Evolutionary conservation across 805 yeast species (phyloP), one percentile per base, ranked within the genome.

Genomic region (Saturnispora dispora): DNA sequence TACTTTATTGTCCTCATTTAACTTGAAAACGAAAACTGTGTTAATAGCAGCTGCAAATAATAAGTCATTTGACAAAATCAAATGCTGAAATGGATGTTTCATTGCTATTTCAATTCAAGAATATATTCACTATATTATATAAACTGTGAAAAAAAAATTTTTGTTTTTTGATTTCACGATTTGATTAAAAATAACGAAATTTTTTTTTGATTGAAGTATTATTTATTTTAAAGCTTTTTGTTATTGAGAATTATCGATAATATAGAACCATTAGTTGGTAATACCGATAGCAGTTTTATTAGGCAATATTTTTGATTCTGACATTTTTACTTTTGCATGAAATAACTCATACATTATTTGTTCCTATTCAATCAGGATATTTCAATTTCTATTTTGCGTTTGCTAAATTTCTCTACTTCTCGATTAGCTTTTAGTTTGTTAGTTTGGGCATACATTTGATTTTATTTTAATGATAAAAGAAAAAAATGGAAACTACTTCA

Each of bases 11-110:
- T 63, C 60, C 2, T 58, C 55, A 5, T 50, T 17, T 1, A 72
- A 49, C 46, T 70, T 67, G 60, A 75, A 83, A 3, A 74, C 84
- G 53, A 76, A 73, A n/a, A 86, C 66, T 37, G 74, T 68, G 60
- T 82, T 83, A 59, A 82, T 80, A 4, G 78, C 74, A 1, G 84
- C 72, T 1, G 78, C 75, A 65, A 77, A 83, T 15, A 86, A 63
- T 1, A 82, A 82, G 17, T 68, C 63, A 4, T 60, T 59, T 57
- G 71, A 75, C n/a, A 77, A 57, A 3, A 74, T 59, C 2, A 81
- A 63, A 36, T 78, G 71, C 61, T 85, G 91, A 61, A 81, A 78
- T 17, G 93, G 93, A 60, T 86, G 90, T 58, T 81, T 81, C 80
- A 83, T 64, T 44, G 25, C 20, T 42, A n/a, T 17, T 52, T 45